phyloP scores from a whole-genome alignment of 2,329 filamentous ascomycete species.

The Laburnicola sp. region DNA sequence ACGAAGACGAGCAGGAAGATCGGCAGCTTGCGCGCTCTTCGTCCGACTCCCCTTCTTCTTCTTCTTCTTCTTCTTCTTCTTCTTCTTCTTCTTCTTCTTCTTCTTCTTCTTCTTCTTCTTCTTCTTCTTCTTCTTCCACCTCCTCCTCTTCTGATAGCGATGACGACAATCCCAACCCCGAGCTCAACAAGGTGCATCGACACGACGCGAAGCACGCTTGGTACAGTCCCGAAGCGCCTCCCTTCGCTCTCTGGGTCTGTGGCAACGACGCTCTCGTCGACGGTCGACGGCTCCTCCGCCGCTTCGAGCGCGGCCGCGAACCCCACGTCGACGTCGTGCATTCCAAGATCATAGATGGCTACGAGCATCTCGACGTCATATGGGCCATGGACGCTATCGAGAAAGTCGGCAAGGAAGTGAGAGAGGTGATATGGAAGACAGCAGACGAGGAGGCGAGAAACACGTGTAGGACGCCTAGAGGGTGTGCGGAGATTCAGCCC shows the following conservation, averaged over 20 bases:
- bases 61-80: no score
- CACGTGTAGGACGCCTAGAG: conserved; percentile 64
- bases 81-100: no score
- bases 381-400: conserved; percentile 91
- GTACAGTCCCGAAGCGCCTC: conserved; percentile 79
- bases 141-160: conserved; percentile 26
- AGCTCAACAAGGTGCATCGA: conserved; percentile 6
- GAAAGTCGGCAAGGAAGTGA: conserved; percentile 78
- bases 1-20: conserved; percentile 47
- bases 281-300: conserved; percentile 71
- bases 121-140: no score
- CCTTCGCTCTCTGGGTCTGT: conserved; percentile 85
- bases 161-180: conserved; percentile 5
- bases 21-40: conserved; percentile 17
- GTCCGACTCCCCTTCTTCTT: no score
- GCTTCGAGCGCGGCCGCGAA: conserved; percentile 77
- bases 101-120: no score
- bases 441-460: conserved; percentile 58
- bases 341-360: conserved; percentile 75
- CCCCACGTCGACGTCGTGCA: conserved; percentile 81
- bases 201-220: conserved; percentile 63
- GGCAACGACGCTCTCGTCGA: conserved; percentile 85
- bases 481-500: conserved; percentile 57
- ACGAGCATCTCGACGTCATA: conserved; percentile 92
- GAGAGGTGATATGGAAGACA: conserved; percentile 83